Conservation (phyloP, 352 stramenopile species). For the Phytophthora nicotianae region DNA sequence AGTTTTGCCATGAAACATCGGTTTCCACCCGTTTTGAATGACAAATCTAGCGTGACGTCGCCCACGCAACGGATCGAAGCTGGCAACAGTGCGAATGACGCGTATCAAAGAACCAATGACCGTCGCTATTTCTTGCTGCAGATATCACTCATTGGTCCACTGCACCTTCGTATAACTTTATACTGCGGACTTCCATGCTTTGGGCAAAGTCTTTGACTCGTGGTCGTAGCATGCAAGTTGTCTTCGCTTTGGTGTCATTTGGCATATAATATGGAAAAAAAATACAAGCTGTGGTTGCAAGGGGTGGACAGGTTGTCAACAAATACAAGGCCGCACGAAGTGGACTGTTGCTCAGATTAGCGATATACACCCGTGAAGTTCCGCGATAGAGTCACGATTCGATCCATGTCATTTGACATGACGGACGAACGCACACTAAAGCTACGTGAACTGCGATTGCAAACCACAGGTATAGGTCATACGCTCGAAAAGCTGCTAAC, state of each 20-base stretch:
- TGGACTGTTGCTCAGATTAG: neutral
- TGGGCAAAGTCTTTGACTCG: too few relatives aligned
- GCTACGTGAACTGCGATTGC: too few relatives aligned
- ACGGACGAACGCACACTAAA: neutral
- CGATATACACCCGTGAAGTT: too few relatives aligned
- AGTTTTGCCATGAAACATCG: constrained; percentile 8
- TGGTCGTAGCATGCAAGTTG: too few relatives aligned
- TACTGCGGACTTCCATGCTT: too few relatives aligned
- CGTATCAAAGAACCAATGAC: constrained; percentile 14
- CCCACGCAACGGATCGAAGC: neutral
- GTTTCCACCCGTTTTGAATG: constrained; percentile 5
- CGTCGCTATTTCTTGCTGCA: neutral
- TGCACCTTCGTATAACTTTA: too few relatives aligned
- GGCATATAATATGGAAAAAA: too few relatives aligned
- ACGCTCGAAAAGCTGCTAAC: neutral
- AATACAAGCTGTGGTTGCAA: too few relatives aligned
- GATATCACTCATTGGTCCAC: constrained; percentile 8
- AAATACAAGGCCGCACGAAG: neutral
- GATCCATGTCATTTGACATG: neutral
- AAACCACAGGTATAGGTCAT: too few relatives aligned
- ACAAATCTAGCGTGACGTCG: constrained; percentile 13
- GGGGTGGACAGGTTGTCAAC: too few relatives aligned
- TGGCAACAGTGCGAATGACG: constrained; percentile 15
- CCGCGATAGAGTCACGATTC: too few relatives aligned
- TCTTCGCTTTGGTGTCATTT: too few relatives aligned